phyloP scores from a whole-genome alignment of 2,329 filamentous ascomycete genomes.

The Pseudogymnoascus sp. region DNA sequence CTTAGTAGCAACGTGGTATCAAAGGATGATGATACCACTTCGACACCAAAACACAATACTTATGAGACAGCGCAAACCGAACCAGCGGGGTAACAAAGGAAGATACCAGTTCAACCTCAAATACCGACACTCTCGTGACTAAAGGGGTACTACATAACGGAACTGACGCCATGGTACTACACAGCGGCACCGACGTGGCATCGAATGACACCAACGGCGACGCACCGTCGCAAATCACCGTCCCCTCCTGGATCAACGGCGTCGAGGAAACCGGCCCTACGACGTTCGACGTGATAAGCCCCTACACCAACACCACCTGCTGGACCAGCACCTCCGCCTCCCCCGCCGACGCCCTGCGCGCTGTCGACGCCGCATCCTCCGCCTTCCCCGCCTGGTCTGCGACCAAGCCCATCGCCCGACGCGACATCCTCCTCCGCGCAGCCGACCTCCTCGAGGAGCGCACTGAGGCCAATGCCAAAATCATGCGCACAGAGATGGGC shows the following conservation, averaged over 20 bases:
- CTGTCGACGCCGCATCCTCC: slow-evolving; percentile 44
- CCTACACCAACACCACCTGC: slow-evolving; percentile 37
- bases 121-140: background rate
- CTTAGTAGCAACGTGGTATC: background rate
- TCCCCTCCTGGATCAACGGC: slow-evolving; percentile 42
- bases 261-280: slow-evolving; percentile 35
- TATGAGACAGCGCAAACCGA: background rate
- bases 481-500: slow-evolving; percentile 47
- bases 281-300: slow-evolving; percentile 42
- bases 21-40: background rate
- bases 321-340: slow-evolving; percentile 43
- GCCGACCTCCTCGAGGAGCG: slow-evolving; percentile 44
- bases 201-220: slow-evolving; percentile 12
- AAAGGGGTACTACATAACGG: background rate
- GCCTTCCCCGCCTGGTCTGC: slow-evolving; percentile 52
- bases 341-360: slow-evolving; percentile 41
- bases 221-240: slow-evolving; percentile 16
- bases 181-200: background rate
- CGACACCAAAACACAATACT: background rate
- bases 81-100: background rate
- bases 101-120: background rate
- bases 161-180: background rate
- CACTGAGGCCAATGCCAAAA: slow-evolving; percentile 41
- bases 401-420: slow-evolving; percentile 42
- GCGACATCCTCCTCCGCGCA: slow-evolving; percentile 47